phyloP scores from a whole-genome alignment of 768 basidiomycete species.

The Leucocoprinus leucothites region DNA sequence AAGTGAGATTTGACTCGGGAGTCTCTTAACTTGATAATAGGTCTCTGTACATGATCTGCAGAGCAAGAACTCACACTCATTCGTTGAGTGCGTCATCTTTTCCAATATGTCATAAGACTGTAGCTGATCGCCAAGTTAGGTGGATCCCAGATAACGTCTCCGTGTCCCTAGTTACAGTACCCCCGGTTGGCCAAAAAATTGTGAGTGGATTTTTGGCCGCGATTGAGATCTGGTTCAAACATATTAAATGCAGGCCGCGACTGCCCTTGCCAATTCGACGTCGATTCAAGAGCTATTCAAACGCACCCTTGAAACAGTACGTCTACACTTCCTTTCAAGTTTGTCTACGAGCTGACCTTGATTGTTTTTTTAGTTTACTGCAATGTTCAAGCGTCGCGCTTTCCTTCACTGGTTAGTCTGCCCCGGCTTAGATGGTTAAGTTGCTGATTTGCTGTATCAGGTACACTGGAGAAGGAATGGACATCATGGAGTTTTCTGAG shows the following conservation, averaged over 20 bases:
- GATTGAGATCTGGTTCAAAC: conserved; percentile 2
- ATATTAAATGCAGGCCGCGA: conserved; percentile 47
- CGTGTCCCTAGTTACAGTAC: conserved; percentile 77
- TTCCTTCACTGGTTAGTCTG: conserved; percentile 74
- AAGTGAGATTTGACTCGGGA: conserved; percentile 19
- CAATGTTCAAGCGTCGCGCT: conserved; percentile 82
- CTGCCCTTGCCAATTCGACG: conserved; percentile 75
- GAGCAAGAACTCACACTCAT: conserved; percentile 65
- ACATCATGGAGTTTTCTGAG: conserved; percentile 80
- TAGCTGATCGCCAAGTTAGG: conserved; percentile 29
- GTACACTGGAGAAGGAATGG: conserved; percentile 92
- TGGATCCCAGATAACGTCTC: conserved; percentile 94
- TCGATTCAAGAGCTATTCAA: conserved; percentile 85
- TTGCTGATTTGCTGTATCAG: conserved; percentile 18
- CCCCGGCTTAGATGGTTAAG: not conserved
- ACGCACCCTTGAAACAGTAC: conserved; percentile 61
- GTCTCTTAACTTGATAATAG: conserved; percentile 33
- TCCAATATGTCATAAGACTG: not conserved
- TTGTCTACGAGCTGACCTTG: not conserved
- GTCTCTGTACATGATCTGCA: conserved; percentile 73
- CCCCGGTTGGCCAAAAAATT: conserved; percentile 76
- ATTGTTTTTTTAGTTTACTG: conserved; percentile 48
- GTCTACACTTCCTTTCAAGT: conserved; percentile 10
- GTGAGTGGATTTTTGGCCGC: conserved; percentile 23
- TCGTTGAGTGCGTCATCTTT: conserved; percentile 65